phyloP scores from a whole-genome alignment of 1,284 basidiomycete species.

The Blastosporella zonata region DNA sequence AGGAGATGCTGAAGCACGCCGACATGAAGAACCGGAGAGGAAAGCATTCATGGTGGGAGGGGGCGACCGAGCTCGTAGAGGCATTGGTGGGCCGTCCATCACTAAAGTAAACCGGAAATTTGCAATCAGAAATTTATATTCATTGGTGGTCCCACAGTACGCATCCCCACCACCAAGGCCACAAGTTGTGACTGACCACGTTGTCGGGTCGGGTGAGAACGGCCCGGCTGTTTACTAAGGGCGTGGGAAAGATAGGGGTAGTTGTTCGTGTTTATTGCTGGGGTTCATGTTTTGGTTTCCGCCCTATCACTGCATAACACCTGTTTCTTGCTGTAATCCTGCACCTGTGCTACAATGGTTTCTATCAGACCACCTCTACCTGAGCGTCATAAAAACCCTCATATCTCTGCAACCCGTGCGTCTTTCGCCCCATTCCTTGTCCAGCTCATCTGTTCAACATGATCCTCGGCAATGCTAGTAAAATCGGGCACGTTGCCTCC shows the following conservation, averaged over 20 bases:
- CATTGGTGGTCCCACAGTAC: slow-evolving; percentile 5
- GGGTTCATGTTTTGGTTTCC: slow-evolving; percentile 17
- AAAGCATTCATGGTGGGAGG: slow-evolving; percentile 80
- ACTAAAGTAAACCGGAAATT: slow-evolving; percentile 30
- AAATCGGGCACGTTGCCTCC: slow-evolving; percentile 41
- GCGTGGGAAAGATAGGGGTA: slow-evolving; percentile 31
- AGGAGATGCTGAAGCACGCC: slow-evolving; percentile 81
- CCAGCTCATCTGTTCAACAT: slow-evolving; percentile 8
- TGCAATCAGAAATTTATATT: slow-evolving; percentile 11
- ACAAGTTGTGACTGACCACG: slow-evolving; percentile 2
- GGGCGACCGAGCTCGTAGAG: slow-evolving; percentile 70
- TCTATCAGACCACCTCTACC: slow-evolving; percentile 39
- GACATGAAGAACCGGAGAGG: slow-evolving; percentile 91
- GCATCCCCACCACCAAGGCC: slow-evolving; percentile 3
- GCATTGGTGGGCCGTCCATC: slow-evolving; percentile 63
- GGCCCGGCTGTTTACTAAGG: slow-evolving; percentile 14
- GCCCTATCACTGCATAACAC: slow-evolving; percentile 17
- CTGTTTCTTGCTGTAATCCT: slow-evolving; percentile 16
- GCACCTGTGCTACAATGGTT: slow-evolving; percentile 11
- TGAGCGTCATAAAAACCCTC: slow-evolving; percentile 36
- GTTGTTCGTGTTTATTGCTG: slow-evolving; percentile 27
- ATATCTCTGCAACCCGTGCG: slow-evolving; percentile 34
- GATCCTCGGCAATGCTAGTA: slow-evolving; percentile 24
- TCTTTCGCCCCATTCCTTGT: slow-evolving; percentile 7
- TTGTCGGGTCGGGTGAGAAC: slow-evolving; percentile 15